These are phyloP conservation scores for Mallotus japonicus DNA, from an alignment of 441 rosid genomes.

Conservation along the genomic window DNA sequence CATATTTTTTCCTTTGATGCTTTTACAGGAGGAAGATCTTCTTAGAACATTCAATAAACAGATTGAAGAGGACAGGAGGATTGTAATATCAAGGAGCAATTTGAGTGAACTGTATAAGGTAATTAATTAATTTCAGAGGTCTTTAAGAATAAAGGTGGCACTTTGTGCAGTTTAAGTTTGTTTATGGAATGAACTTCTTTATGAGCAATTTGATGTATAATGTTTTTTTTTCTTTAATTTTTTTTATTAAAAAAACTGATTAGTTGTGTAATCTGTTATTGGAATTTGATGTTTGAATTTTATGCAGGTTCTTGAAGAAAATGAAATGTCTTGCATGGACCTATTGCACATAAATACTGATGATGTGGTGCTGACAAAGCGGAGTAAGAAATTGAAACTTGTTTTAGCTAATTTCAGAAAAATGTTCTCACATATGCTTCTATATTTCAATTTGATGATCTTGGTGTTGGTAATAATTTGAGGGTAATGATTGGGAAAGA, in stretches of 20 bases:
- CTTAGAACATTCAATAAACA: constrained; percentile 77
- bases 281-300: constrained; percentile 15
- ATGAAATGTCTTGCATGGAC: constrained; percentile 75
- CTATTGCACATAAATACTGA: constrained; percentile 70
- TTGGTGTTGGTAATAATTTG: not conserved
- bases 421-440: not conserved
- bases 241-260: not conserved
- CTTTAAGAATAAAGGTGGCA: constrained; percentile 5
- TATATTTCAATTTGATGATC: not conserved
- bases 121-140: constrained; percentile 21
- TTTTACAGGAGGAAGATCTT: constrained; percentile 73
- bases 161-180: not conserved
- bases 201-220: constrained; percentile 1
- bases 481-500: not conserved
- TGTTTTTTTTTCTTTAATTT: not conserved
- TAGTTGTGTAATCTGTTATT: constrained; percentile 8
- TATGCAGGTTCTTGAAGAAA: constrained; percentile 84
- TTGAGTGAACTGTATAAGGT: constrained; percentile 83
- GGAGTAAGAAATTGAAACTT: constrained; percentile 52
- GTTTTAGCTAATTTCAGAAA: constrained; percentile 15
- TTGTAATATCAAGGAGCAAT: constrained; percentile 82
- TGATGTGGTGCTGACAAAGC: constrained; percentile 74
- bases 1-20: not conserved
- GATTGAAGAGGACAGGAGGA: constrained; percentile 85
- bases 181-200: not conserved